Evolutionary conservation across 371 early-diverging fungal species (phyloP).

Genomic region (Fennellomyces sp.): DNA sequence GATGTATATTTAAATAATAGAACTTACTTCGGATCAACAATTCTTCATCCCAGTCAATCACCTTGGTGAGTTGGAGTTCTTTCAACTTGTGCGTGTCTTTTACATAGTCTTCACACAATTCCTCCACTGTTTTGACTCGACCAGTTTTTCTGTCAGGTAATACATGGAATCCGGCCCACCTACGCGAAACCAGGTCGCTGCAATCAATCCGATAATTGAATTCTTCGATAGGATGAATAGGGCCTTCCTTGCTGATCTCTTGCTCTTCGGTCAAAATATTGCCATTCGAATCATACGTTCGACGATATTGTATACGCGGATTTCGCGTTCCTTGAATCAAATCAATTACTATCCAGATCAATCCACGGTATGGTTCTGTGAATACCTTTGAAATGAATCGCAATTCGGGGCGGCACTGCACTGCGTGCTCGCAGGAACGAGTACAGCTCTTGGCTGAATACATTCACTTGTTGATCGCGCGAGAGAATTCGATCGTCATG

Average conservation of each 20-base stretch:
- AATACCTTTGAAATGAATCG: slow-evolving; percentile 40
- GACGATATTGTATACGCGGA: neutral
- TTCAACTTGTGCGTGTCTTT: slow-evolving; percentile 34
- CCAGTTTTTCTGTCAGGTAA: slow-evolving; percentile 35
- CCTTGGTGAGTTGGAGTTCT: slow-evolving; percentile 43
- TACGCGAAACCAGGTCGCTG: slow-evolving; percentile 25
- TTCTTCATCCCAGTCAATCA: slow-evolving; percentile 43
- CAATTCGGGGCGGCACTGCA: slow-evolving; percentile 29
- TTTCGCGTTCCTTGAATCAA: neutral
- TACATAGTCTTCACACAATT: slow-evolving; percentile 46
- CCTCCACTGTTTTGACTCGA: slow-evolving; percentile 26
- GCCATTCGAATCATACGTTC: neutral
- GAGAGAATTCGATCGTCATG: slow-evolving; percentile 18
- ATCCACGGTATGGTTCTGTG: too few species aligned
- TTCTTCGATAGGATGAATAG: neutral
- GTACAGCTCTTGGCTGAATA: slow-evolving; percentile 42
- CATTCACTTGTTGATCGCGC: slow-evolving; percentile 41
- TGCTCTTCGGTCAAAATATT: neutral
- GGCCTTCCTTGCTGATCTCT: neutral
- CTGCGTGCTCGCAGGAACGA: slow-evolving; percentile 49
- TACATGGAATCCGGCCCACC: slow-evolving; percentile 31
- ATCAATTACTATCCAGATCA: neutral
- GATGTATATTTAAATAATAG: neutral
- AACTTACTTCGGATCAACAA: slow-evolving; percentile 32
- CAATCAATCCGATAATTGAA: slow-evolving; percentile 39